Evolutionary conservation across 768 basidiomycete genomes (phyloP).

Genomic region (Xanthoconium stramineum): DNA sequence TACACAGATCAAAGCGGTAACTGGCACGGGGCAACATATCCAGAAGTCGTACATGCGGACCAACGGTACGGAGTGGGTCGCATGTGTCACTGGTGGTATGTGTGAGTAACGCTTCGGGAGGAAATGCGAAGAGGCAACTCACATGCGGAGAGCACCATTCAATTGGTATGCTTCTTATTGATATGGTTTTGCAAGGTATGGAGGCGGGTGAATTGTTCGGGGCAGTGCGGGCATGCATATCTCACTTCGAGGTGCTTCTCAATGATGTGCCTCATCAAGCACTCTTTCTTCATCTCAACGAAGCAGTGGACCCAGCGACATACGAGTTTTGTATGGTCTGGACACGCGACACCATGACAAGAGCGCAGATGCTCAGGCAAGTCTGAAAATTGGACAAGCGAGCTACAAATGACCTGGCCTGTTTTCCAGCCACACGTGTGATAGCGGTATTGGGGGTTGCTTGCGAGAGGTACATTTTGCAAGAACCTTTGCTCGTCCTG

Average conservation of each 20-base stretch:
- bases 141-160: not conserved
- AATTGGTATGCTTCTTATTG: constrained; percentile 8
- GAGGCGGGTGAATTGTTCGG: constrained; percentile 25
- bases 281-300: constrained; percentile 25
- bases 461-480: not conserved
- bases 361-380: constrained; percentile 24
- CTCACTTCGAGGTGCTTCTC: constrained; percentile 24
- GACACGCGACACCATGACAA: constrained; percentile 16
- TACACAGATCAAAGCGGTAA: not conserved
- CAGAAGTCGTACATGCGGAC: not conserved
- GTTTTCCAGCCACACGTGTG: constrained; percentile 19
- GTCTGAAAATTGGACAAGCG: not conserved
- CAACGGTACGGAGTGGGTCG: constrained; percentile 1
- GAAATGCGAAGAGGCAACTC: not conserved
- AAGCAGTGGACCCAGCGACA: constrained; percentile 24
- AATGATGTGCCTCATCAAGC: constrained; percentile 25
- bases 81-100: not conserved
- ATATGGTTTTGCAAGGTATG: constrained; percentile 19
- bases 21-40: not conserved
- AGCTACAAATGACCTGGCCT: not conserved
- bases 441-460: constrained; percentile 1
- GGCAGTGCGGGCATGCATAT: constrained; percentile 16
- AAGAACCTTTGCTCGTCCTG: constrained; percentile 10
- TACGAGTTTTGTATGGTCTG: constrained; percentile 1
- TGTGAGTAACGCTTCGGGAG: not conserved